phyloP scores from a whole-genome alignment of 371 early-diverging fungal species.

The Rhizopus stolonifer region DNA sequence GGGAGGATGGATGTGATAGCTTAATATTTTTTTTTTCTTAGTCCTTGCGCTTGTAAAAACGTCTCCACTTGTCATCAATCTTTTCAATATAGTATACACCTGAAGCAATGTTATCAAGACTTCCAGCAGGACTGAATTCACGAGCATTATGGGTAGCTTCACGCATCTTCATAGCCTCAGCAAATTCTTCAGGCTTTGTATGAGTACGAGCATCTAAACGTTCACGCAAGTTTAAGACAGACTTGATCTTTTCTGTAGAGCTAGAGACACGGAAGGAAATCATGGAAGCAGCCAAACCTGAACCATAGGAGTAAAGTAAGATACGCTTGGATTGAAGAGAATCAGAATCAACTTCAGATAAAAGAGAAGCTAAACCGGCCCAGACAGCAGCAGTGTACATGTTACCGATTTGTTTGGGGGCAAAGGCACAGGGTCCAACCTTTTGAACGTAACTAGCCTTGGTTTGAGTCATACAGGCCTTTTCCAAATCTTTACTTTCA shows the following conservation, averaged over 20 bases:
- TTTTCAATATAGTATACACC: constrained; percentile 85
- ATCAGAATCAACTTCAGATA: constrained; percentile 71
- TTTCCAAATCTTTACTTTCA: constrained; percentile 85
- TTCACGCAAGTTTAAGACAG: constrained; percentile 63
- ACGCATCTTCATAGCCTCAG: constrained; percentile 81
- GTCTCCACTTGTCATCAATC: constrained; percentile 92
- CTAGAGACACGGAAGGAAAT: constrained; percentile 84
- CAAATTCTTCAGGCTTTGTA: constrained; percentile 78
- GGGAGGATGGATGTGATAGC: too few relatives aligned
- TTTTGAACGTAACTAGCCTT: constrained; percentile 75
- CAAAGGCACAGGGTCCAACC: constrained; percentile 80
- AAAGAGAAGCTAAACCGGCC: constrained; percentile 82
- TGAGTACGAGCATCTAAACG: constrained; percentile 77
- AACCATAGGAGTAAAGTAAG: constrained; percentile 94
- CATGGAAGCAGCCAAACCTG: constrained; percentile 94
- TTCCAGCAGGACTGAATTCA: constrained; percentile 78
- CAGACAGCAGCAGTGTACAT: constrained; percentile 96
- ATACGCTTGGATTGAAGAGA: constrained; percentile 83
- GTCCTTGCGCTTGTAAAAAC: constrained; percentile 76
- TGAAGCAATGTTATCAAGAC: constrained; percentile 49
- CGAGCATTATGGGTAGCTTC: constrained; percentile 84
- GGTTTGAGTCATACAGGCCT: constrained; percentile 79
- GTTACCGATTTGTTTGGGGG: constrained; percentile 93
- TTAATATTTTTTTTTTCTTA: too few relatives aligned
- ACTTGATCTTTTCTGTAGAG: constrained; percentile 62